Base-by-base conservation (phyloP, 306 rosid genomes). In the Cicer cuneatum region DNA sequence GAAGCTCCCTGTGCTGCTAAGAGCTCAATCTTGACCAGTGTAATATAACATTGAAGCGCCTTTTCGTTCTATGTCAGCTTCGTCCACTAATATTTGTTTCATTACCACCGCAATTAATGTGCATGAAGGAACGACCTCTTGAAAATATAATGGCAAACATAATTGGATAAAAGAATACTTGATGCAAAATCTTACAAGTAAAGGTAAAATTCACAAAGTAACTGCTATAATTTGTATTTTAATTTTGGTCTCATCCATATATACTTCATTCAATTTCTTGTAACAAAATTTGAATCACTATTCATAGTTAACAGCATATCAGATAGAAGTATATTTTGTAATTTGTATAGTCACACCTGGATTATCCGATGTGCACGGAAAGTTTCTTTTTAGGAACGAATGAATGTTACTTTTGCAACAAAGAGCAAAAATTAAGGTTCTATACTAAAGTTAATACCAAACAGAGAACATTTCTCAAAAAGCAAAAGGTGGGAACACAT, bases 1-100 rank as follows among this genome's bases (percentile, higher is more conserved):
- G 86, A 93, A 89, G 89, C 82, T 80, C 37, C 98, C 97, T 0
- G 96, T 91, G 89, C 94, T 93, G 83, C 96, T 91, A 57, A 91
- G 80, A 57, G 98, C 98, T 97, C 98, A 93, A 42, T 78, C 76
- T 73, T 73, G 83, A 69, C 75, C 45, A 75, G 33, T 13, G 78
- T 83, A 86, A 77, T 86, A 93, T 65, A 83, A 84, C 92, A 77
- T 69, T 40, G 98, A 85, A 76, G 96, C 92, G 13, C 96, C 97
- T 65, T 84, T 90, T 81, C 48, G 82, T 86, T 91, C 98, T 69
- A 58, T 72, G 71, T 93, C 98, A 5, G 85, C 94, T 72, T 84
- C 83, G 48, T 84, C 78, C 84, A 47, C 40, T 79, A 43, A 91
- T 56, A 72, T 69, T 62, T 75, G 76, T 88, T 78, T 93, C 98